Base-by-base conservation (phyloP, 2,329 filamentous ascomycete genomes). In the Botrytis sinoallii region DNA sequence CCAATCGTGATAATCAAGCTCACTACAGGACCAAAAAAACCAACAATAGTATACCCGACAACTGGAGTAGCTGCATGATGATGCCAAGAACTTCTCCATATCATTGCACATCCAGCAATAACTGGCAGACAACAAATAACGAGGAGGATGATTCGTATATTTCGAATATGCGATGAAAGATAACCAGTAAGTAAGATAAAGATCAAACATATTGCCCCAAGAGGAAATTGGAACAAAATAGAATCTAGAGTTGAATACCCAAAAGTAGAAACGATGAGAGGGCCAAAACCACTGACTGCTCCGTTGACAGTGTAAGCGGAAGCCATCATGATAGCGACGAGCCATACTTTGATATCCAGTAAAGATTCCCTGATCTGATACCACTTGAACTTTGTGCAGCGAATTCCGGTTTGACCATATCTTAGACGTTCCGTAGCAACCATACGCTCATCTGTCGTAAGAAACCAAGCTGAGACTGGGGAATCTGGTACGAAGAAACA, bases 141-240 rank as follows among this genome's bases (percentile, higher is more conserved):
- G 0, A 94, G 85, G 81, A 93, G 87, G 9, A 89, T 80, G 67
- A 93, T 86, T 22, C 91, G 87, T 20, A 91, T 88, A 78, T 93
- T 91, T 2, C 83, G 85, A 71, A 91, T 83, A 1, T 85, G 84
- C 0, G 88, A 86, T 8, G 88, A 88, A 1, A 93, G 83, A 76
- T 86, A 93, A 0, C 92, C 92, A 4, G 89, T 90, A 0, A 89
- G 78, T 0, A 92, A 85, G 71, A 94, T 93, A 69, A 86, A 86
- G 66, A 93, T 83, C 75, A 91, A 86, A 78, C 89, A 91, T n/a
- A 94, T 80, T 0, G 83, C 90, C 1, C 92, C 92, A 0, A 94
- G 86, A 0, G 92, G 92, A 74, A 94, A 93, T 78, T 94, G 92
- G 79, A 92, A 90, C 0, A 94, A 84, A 74, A 94, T 93, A 0